A percentile compares a stretch with the other conserved stretches of the same genome.
Evolutionary conservation across 2,329 filamentous ascomycete genomes (phyloP).

Genomic region (Malbranchea cinnamomea): DNA sequence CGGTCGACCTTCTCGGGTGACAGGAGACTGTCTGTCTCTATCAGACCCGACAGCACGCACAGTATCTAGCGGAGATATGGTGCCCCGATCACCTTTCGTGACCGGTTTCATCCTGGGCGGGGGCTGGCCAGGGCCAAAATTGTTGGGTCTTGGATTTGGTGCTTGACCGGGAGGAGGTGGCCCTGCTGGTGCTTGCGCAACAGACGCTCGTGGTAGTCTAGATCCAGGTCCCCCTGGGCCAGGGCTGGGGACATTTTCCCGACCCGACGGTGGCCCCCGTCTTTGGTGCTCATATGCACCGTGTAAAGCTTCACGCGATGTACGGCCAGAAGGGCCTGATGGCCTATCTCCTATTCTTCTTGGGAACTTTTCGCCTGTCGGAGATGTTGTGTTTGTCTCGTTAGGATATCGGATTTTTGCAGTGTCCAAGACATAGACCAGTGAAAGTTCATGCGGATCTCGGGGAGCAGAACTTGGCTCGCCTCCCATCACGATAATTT

Average conservation of each 20-base stretch:
- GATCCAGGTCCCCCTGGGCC: constrained; percentile 29
- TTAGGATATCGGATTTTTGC: constrained; percentile 93
- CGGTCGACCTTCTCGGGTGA: constrained; percentile 23
- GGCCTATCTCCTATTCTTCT: constrained; percentile 33
- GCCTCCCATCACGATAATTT: constrained; percentile 80
- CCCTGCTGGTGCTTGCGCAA: constrained; percentile 44
- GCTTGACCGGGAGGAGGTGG: constrained; percentile 51
- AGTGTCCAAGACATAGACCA: constrained; percentile 87
- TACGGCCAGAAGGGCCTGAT: constrained; percentile 24
- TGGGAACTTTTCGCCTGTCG: constrained; percentile 25
- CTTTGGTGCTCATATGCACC: constrained; percentile 21
- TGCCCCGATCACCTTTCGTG: constrained; percentile 33
- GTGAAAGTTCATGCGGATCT: constrained; percentile 67
- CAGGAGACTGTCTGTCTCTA: constrained; percentile 33
- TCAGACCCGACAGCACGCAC: constrained; percentile 31
- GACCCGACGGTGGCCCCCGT: constrained; percentile 25
- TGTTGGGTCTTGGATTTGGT: constrained; percentile 40
- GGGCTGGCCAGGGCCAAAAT: constrained; percentile 18
- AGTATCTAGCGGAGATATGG: constrained; percentile 29
- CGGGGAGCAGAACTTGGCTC: constrained; percentile 80
- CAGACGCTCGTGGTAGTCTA: constrained; percentile 44
- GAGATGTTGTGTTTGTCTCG: constrained; percentile 37
- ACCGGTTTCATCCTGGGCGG: constrained; percentile 27
- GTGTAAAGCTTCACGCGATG: constrained; percentile 29
- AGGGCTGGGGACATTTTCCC: constrained; percentile 26